Conservation (phyloP, 192 early-diverging fungal species). For the Spizellomyces punctatus region DNA sequence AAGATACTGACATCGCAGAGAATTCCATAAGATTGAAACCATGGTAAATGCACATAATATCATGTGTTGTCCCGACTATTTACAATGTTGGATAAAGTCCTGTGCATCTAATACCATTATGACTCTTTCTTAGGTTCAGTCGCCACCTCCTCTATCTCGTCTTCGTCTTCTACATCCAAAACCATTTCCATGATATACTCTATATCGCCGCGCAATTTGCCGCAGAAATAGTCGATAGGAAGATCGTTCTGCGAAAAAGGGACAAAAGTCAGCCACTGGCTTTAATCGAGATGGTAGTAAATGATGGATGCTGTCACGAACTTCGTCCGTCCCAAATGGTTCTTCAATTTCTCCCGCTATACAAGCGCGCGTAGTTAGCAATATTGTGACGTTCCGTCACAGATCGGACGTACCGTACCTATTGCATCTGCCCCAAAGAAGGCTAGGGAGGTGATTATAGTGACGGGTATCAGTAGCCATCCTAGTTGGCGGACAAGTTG, state of each 20-base stretch:
- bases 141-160: neutral
- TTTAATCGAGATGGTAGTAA: too few species aligned
- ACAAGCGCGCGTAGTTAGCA: too few species aligned
- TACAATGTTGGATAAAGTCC: too few species aligned
- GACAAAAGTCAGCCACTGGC: neutral
- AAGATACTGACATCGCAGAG: too few species aligned
- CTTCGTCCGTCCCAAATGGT: constrained; percentile 36
- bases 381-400: neutral
- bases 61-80: too few species aligned
- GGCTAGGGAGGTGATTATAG: constrained; percentile 62
- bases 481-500: constrained; percentile 58
- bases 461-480: constrained; percentile 63
- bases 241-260: constrained; percentile 16
- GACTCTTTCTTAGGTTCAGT: too few species aligned
- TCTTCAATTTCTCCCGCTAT: constrained; percentile 29
- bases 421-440: constrained; percentile 74
- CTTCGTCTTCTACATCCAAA: neutral
- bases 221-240: constrained; percentile 21
- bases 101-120: too few species aligned
- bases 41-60: too few species aligned
- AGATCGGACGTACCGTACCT: neutral
- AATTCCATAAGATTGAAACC: too few species aligned
- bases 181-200: constrained; percentile 1
- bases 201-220: constrained; percentile 3
- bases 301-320: neutral